These are phyloP conservation scores for Microcos paniculata DNA, from an alignment of 345 rosid species.

Conservation along the genomic window DNA sequence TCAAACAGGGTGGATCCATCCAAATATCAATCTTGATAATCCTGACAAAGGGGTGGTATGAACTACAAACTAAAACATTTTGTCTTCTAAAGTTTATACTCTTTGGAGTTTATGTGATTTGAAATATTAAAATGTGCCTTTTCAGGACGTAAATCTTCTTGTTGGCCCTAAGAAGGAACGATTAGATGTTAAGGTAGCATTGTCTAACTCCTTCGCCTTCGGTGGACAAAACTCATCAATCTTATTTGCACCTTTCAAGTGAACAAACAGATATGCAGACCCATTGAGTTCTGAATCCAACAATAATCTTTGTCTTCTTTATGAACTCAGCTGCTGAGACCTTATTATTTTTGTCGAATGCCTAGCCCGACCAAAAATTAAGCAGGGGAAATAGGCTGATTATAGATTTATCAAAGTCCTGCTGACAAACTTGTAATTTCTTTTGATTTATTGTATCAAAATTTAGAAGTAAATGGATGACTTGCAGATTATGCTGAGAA, in stretches of 20 bases:
- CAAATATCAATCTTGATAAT: slow-evolving; percentile 82
- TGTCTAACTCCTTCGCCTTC: slow-evolving; percentile 86
- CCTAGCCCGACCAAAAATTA: too few relatives aligned
- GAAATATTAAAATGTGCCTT: not conserved
- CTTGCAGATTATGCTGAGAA: too few relatives aligned
- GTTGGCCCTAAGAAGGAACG: slow-evolving; percentile 87
- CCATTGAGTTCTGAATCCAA: not conserved
- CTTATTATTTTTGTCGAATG: not conserved
- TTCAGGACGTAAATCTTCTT: slow-evolving; percentile 63
- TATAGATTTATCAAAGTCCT: too few relatives aligned
- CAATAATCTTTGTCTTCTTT: not conserved
- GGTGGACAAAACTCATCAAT: slow-evolving; percentile 96
- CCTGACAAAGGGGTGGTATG: slow-evolving; percentile 82
- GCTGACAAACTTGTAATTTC: too few relatives aligned
- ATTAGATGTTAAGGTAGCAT: slow-evolving; percentile 67
- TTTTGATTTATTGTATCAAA: too few relatives aligned
- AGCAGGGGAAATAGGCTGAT: too few relatives aligned
- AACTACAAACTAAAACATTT: not conserved
- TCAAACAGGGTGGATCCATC: slow-evolving; percentile 92
- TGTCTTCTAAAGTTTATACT: not conserved
- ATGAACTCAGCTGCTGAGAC: not conserved
- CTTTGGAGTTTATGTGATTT: not conserved
- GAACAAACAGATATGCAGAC: slow-evolving; percentile 2
- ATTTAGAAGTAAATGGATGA: too few relatives aligned
- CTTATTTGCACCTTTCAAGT: slow-evolving; percentile 80